phyloP scores from a whole-genome alignment of 805 yeast species.

The Jamesozyma hellenica region DNA sequence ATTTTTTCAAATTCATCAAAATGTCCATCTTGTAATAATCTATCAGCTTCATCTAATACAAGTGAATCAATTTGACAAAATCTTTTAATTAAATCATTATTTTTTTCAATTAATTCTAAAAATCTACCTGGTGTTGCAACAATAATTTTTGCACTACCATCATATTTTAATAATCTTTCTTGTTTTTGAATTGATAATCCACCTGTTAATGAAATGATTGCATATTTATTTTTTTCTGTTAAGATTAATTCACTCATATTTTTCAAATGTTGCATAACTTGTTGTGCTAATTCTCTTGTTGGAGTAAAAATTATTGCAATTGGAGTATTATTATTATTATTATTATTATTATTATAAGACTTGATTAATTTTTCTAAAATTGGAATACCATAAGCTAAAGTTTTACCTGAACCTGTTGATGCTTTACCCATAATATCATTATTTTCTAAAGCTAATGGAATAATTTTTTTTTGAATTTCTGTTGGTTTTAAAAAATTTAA shows the following conservation, averaged over 20 bases:
- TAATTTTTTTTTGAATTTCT: constrained; percentile 65
- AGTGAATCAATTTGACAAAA: constrained; percentile 38
- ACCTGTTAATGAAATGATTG: constrained; percentile 79
- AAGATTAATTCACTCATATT: constrained; percentile 28
- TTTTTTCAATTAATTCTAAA: constrained; percentile 66
- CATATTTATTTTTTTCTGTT: constrained; percentile 41
- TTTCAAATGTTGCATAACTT: constrained; percentile 73
- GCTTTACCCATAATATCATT: constrained; percentile 91
- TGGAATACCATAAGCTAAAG: constrained; percentile 91
- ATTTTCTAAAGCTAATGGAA: constrained; percentile 66
- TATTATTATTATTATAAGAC: constrained; percentile 7
- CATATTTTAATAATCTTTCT: constrained; percentile 58
- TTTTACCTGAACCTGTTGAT: constrained; percentile 95
- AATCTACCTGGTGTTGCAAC: constrained; percentile 96
- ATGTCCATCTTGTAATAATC: constrained; percentile 90
- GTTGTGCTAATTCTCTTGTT: constrained; percentile 92
- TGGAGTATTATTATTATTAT: constrained; percentile 33
- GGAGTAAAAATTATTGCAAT: constrained; percentile 83
- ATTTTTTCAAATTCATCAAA: constrained; percentile 85
- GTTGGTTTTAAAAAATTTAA: constrained; percentile 66
- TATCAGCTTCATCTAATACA: constrained; percentile 92
- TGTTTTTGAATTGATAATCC: constrained; percentile 93
- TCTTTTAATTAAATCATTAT: constrained; percentile 33
- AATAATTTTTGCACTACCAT: constrained; percentile 60
- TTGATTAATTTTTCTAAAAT: constrained; percentile 54